Percentiles rank a stretch among this genome's conserved stretches.
These are phyloP conservation scores for Croton setiger DNA, from an alignment of 441 rosid species.

Conservation along the genomic window DNA sequence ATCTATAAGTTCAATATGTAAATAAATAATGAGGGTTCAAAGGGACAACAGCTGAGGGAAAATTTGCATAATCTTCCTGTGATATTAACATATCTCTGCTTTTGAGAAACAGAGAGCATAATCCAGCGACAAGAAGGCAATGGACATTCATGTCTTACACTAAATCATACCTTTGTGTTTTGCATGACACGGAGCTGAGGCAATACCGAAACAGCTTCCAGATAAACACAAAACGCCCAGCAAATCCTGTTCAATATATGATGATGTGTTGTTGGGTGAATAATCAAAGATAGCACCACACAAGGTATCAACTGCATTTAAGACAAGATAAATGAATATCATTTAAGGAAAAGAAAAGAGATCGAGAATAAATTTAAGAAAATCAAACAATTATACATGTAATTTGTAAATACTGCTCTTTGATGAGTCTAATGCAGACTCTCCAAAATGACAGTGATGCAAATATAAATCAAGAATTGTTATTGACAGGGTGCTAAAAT, in stretches of 20 bases:
- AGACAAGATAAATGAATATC: background rate
- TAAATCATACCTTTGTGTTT: slow-evolving; percentile 68
- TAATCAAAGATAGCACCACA: slow-evolving; percentile 61
- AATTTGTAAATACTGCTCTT: background rate
- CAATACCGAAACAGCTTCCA: slow-evolving; percentile 89
- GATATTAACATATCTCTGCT: background rate
- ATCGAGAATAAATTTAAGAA: background rate
- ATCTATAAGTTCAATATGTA: background rate
- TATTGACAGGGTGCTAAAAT: background rate
- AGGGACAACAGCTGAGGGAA: background rate
- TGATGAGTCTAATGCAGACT: background rate
- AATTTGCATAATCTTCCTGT: background rate
- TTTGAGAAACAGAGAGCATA: slow-evolving; percentile 8
- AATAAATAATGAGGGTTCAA: slow-evolving; percentile 13
- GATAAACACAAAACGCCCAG: slow-evolving; percentile 92
- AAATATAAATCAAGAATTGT: background rate
- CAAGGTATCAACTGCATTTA: slow-evolving; percentile 77
- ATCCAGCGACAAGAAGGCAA: background rate
- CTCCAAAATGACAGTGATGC: background rate
- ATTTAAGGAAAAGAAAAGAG: background rate
- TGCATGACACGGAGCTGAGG: slow-evolving; percentile 97
- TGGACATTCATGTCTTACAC: background rate
- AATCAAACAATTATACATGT: background rate
- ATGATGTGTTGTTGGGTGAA: slow-evolving; percentile 86
- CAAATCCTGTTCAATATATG: slow-evolving; percentile 62